Percentiles rank a stretch among this genome's conserved stretches.
Evolutionary conservation across 2,329 filamentous ascomycete genomes (phyloP).

Genomic region (Colletotrichum viniferum): DNA sequence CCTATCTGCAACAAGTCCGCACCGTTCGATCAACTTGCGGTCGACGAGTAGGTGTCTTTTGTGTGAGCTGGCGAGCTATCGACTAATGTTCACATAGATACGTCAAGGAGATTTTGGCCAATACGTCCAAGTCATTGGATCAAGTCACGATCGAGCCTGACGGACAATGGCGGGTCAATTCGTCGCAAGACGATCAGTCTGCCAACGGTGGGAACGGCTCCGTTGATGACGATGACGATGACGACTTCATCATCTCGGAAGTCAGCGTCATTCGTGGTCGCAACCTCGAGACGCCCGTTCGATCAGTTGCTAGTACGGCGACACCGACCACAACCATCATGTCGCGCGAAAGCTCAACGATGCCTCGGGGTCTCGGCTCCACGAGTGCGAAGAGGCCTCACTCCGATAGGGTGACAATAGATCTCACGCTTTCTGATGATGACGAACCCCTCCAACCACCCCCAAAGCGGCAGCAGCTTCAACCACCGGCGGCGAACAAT

Average conservation of each 20-base stretch:
- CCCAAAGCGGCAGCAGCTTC: conserved; percentile 50
- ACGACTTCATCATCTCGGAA: conserved; percentile 56
- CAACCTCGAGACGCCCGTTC: conserved; percentile 40
- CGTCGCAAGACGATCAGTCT: conserved; percentile 33
- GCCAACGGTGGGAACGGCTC: conserved; percentile 27
- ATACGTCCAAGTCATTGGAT: conserved; percentile 73
- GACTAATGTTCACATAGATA: conserved; percentile 54
- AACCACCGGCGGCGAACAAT: conserved; percentile 3
- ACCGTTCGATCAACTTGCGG: conserved; percentile 79
- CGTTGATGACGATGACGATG: conserved; percentile 39
- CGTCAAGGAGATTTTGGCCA: conserved; percentile 82
- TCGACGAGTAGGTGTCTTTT: conserved; percentile 74
- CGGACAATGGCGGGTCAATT: conserved; percentile 70
- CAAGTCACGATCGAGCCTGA: conserved; percentile 91
- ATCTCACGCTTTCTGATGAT: conserved; percentile 61
- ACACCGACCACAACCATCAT: conserved; percentile 40
- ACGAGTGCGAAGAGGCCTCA: conserved; percentile 52
- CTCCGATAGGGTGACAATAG: conserved; percentile 54
- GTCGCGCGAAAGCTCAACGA: conserved; percentile 41
- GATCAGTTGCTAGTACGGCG: conserved; percentile 36
- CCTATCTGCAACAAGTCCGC: conserved; percentile 88
- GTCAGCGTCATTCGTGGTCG: conserved; percentile 38
- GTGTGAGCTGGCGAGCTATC: background rate
- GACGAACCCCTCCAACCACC: conserved; percentile 54
- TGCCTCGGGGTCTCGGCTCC: conserved; percentile 37